A percentile compares a stretch with the other conserved stretches of the same genome.
Conservation (phyloP, 805 yeast genomes). For the Candida coleopterorum region DNA sequence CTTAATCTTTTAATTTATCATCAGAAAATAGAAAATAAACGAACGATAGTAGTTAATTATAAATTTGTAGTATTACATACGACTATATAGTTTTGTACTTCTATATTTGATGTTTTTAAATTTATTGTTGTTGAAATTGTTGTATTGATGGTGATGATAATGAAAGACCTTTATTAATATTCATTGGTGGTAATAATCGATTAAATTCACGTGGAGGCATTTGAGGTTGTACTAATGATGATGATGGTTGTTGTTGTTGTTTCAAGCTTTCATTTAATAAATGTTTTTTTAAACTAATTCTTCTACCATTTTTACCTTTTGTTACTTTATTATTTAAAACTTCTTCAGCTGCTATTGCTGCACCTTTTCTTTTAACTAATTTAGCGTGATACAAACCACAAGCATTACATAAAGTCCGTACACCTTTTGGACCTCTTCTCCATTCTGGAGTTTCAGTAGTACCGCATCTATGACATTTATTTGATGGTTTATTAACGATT, state of each 20-base stretch:
- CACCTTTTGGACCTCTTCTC: constrained; percentile 86
- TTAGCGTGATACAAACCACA: constrained; percentile 80
- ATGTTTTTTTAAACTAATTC: constrained; percentile 32
- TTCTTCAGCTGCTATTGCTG: constrained; percentile 44
- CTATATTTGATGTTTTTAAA: too few species aligned
- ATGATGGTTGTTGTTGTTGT: too few species aligned
- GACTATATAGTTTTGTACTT: too few species aligned
- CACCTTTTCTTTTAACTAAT: constrained; percentile 51
- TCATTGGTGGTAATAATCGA: too few species aligned
- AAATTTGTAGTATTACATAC: too few species aligned
- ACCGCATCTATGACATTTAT: constrained; percentile 42
- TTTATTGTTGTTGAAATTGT: too few species aligned
- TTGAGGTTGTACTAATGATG: too few species aligned
- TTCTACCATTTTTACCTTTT: constrained; percentile 41
- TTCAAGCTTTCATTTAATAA: constrained; percentile 10
- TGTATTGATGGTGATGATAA: neutral
- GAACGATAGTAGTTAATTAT: too few species aligned
- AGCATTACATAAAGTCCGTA: constrained; percentile 82
- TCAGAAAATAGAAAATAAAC: too few species aligned
- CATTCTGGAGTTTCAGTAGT: constrained; percentile 78
- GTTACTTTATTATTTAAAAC: constrained; percentile 39
- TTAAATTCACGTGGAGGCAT: neutral
- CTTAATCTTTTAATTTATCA: too few species aligned
- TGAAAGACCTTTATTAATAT: too few species aligned
- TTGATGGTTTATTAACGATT: constrained; percentile 27